A percentile compares a stretch with the other conserved stretches of the same genome.
Evolutionary conservation across 305 asterid genomes (phyloP).

Genomic region (Solanum chacoense): DNA sequence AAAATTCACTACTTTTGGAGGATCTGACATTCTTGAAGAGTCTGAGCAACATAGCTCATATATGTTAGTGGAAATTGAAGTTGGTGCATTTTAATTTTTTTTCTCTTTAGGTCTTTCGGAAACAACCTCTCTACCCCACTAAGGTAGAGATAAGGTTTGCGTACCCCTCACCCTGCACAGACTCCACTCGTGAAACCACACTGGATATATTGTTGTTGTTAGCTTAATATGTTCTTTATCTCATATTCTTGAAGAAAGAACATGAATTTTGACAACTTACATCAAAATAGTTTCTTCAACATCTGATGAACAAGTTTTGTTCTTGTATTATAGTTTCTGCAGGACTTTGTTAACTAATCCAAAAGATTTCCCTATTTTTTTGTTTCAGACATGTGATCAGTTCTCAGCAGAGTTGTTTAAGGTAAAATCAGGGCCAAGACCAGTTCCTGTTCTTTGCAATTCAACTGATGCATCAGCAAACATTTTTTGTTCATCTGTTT

Average conservation of each 20-base stretch:
- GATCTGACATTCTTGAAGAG: not conserved
- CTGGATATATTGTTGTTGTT: not conserved
- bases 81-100: not conserved
- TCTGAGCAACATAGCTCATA: not conserved
- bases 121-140: not conserved
- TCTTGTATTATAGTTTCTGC: not conserved
- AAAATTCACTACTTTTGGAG: not conserved
- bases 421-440: conserved; percentile 24
- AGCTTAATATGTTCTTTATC: not conserved
- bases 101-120: no score
- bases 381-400: conserved; percentile 64
- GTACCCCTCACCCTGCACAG: not conserved
- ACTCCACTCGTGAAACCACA: not conserved
- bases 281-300: not conserved
- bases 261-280: not conserved
- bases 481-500: conserved; percentile 60
- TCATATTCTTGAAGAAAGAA: not conserved
- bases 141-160: not conserved
- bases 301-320: not conserved
- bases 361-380: not conserved
- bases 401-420: conserved; percentile 68
- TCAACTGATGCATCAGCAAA: conserved; percentile 28
- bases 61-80: not conserved
- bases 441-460: conserved; percentile 77
- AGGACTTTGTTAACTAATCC: not conserved